Evolutionary conservation across 768 basidiomycete genomes (phyloP), one percentile per base, ranked within the genome.

Genomic region (Gautieria morchelliformis): DNA sequence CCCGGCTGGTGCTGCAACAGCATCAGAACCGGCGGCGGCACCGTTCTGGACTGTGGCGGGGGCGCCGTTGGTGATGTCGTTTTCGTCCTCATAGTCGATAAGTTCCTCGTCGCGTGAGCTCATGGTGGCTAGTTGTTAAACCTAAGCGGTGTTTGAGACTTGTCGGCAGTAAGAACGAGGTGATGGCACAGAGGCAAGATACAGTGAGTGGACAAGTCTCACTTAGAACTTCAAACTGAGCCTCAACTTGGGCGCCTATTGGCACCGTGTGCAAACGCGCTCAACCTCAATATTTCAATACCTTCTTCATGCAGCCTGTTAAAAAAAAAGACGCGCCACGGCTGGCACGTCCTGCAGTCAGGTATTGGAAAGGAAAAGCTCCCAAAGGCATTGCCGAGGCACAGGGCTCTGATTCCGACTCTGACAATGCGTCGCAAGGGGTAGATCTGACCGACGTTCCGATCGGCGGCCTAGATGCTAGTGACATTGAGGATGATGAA

Each of bases 11-110:
- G 59, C 59, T 50, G 66, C 70, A 12, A 30, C 48, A 6, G 48
- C 22, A 11, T 37, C 51, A 37, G 51, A 14, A 53, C 66, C 59
- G 58, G 74, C 78, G 46, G 73, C 71, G 59, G 77, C 75, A 53
- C 78, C 80, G 58, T 79, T 80, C 32, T 78, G 69, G 30, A 73
- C 71, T 39, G 72, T 63, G 22, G 72, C 74, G 32, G 75, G 69
- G 45, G 74, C 73, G 58, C 81, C 81, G 59, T 78, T 84, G 53
- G 86, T 77, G 60, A 87, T 78, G 66, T 91, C 89, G 64, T 90
- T 82, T 69, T 91, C 90, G 63, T 93, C 91, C 72, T 93, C 91
- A 77, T 93, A 93, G 77, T 93, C 92, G 70, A 93, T 90, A 45
- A 93, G 84, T 66, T 93, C 90, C 69, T 93, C 90, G 70, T 91